Conservation (phyloP, 2,329 filamentous ascomycete species). For the Pezizomycotina sp. region DNA sequence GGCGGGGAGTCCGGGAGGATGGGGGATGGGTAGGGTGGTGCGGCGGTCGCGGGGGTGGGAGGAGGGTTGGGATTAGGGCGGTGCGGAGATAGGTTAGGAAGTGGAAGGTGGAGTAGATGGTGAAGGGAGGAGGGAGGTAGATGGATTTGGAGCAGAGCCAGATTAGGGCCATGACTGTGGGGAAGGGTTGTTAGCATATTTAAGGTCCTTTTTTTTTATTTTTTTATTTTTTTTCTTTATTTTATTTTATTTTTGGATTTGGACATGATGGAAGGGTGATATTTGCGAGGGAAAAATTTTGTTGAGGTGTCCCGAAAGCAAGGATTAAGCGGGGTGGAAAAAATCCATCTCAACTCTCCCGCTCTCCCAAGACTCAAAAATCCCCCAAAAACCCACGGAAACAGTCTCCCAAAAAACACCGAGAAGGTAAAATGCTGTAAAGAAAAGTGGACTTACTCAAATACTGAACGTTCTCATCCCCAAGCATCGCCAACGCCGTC, state of each 20-base stretch:
- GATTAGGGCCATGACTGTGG: constrained; percentile 70
- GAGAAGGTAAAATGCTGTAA: neutral
- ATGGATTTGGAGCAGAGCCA: constrained; percentile 90
- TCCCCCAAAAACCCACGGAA: neutral
- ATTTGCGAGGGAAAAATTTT: no score
- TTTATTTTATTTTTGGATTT: no score
- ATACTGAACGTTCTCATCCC: constrained; percentile 96
- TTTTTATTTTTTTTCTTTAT: constrained; percentile 1
- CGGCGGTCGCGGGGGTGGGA: no score
- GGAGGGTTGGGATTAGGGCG: constrained; percentile 76
- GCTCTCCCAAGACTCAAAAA: no score
- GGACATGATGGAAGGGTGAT: no score
- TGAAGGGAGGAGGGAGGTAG: constrained; percentile 79
- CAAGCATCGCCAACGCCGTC: constrained; percentile 50
- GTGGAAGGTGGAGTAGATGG: constrained; percentile 96
- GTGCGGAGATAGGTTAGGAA: constrained; percentile 90
- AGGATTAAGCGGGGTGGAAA: no score
- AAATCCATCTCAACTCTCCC: no score
- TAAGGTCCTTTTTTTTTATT: constrained; percentile 20
- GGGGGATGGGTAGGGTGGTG: constrained; percentile 31
- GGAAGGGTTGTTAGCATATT: no score
- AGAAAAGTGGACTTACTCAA: constrained; percentile 48
- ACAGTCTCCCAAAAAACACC: neutral
- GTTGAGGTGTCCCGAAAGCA: no score
- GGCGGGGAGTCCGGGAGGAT: constrained; percentile 37